Percentiles rank a stretch among this genome's conserved stretches.
Evolutionary conservation across 345 rosid genomes (phyloP).

Genomic region (Geranium rotundifolium): DNA sequence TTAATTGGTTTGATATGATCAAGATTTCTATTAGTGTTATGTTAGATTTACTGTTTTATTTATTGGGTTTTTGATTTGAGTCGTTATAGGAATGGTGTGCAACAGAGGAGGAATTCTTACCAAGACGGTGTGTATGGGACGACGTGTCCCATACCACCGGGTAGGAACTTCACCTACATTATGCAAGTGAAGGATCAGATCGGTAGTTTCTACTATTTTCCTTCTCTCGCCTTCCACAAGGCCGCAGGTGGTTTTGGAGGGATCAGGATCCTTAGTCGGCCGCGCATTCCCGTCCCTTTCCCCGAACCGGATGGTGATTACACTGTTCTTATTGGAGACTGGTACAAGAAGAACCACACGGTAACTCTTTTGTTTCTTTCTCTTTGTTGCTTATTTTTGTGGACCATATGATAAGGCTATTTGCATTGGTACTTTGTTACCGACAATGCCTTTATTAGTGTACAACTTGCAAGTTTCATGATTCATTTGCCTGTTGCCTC

Average conservation of each 20-base stretch:
- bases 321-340: not conserved
- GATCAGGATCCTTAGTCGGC: not conserved
- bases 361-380: not conserved
- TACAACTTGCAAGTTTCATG: no score
- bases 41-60: no score
- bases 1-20: no score
- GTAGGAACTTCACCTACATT: not conserved
- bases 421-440: no score
- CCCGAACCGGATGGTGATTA: not conserved
- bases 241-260: not conserved
- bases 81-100: not conserved
- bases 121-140: not conserved
- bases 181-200: not conserved
- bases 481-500: no score
- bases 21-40: no score
- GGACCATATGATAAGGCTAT: no score
- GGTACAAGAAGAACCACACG: not conserved
- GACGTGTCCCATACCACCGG: not conserved
- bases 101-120: not conserved
- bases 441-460: no score
- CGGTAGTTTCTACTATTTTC: not conserved
- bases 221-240: not conserved
- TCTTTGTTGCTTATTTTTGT: no score
- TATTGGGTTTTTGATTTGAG: no score
- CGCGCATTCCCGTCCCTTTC: not conserved